These are phyloP conservation scores for Oryza meyeriana DNA, from an alignment of 176 grass and related monocot species.

Conservation along the genomic window DNA sequence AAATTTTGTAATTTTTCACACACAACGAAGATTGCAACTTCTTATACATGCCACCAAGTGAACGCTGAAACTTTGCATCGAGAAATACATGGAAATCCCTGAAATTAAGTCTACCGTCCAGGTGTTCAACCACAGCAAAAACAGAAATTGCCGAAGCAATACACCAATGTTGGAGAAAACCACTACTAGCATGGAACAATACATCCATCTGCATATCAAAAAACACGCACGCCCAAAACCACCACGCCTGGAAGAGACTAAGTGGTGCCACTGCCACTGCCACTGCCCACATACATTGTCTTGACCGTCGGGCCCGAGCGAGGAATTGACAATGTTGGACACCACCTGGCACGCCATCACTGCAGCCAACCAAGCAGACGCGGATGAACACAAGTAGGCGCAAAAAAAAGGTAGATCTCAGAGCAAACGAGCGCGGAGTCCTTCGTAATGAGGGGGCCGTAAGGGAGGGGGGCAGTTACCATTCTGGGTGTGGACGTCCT, in stretches of 20 bases:
- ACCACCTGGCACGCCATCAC: conserved; percentile 73
- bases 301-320: conserved; percentile 68
- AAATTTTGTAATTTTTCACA: background rate
- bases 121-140: background rate
- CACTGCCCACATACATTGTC: conserved; percentile 71
- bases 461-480: conserved; percentile 28
- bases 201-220: too few relatives aligned
- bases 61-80: background rate
- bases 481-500: conserved; percentile 79
- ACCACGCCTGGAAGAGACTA: background rate
- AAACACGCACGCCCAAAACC: background rate
- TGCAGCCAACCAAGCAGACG: conserved; percentile 9
- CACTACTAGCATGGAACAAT: background rate
- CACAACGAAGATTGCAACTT: background rate
- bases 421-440: background rate
- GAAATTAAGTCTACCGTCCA: background rate
- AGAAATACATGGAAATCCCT: background rate
- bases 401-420: background rate
- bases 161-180: background rate
- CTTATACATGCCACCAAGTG: background rate
- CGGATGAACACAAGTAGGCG: background rate
- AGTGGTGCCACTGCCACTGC: background rate
- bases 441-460: background rate
- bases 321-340: conserved; percentile 74
- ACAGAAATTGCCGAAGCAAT: background rate